These are phyloP conservation scores for Fusarium sp. DNA, from an alignment of 2,329 filamentous ascomycete genomes.

Conservation along the genomic window DNA sequence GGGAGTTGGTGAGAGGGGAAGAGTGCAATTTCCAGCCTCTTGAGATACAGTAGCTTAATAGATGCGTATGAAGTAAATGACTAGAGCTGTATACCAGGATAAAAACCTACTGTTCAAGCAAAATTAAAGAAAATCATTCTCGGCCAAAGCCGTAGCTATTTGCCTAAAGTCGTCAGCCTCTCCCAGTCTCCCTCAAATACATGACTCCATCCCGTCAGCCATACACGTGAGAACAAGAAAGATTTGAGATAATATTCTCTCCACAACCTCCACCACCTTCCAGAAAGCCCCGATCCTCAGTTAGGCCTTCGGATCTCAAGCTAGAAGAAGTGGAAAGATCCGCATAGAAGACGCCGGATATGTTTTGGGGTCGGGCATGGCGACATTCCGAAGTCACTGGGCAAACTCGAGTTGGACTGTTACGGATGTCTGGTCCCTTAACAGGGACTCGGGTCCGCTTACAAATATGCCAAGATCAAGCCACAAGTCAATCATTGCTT, in stretches of 20 bases:
- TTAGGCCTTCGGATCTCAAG: neutral
- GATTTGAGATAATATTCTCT: neutral
- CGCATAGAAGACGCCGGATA: conserved; percentile 14
- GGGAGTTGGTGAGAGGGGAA: neutral
- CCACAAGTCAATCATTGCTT: neutral
- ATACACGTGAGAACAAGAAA: neutral
- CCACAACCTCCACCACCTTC: neutral
- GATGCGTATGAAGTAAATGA: neutral
- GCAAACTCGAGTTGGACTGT: neutral
- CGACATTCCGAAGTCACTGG: conserved; percentile 24
- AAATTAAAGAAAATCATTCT: neutral
- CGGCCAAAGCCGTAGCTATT: neutral
- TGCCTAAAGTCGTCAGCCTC: neutral
- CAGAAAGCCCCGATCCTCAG: neutral
- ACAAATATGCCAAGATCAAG: neutral
- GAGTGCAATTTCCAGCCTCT: neutral
- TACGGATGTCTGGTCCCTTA: neutral
- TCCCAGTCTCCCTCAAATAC: neutral
- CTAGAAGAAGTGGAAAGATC: conserved; percentile 8
- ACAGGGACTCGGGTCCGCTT: neutral
- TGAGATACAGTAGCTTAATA: neutral
- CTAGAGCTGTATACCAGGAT: neutral
- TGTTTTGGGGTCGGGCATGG: conserved; percentile 24
- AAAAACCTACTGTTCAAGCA: neutral
- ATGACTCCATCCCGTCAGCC: neutral